Evolutionary conservation across 768 basidiomycete species (phyloP).

Genomic region (Rhodotorula paludigena): DNA sequence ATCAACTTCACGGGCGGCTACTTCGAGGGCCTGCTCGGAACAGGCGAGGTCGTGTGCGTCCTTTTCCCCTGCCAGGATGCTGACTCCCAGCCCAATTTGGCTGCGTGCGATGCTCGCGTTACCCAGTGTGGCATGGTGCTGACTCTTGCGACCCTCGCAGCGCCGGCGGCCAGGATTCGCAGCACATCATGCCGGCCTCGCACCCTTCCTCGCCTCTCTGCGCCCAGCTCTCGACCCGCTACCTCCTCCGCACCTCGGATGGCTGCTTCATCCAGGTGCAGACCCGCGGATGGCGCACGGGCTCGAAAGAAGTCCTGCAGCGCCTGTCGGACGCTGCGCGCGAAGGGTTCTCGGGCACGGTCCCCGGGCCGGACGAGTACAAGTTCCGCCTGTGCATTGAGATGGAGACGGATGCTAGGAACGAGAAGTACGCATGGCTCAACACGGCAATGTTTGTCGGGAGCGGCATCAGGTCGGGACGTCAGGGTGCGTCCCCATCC

Average conservation of each 20-base stretch:
- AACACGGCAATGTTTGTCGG: conserved; percentile 29
- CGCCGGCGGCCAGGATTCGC: conserved; percentile 30
- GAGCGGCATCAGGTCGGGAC: conserved; percentile 6
- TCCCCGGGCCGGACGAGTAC: conserved; percentile 28
- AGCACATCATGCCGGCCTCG: conserved; percentile 17
- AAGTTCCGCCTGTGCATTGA: conserved; percentile 31
- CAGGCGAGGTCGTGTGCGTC: conserved; percentile 22
- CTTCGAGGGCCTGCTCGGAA: conserved; percentile 13
- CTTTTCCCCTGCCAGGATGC: too few relatives aligned
- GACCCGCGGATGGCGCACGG: conserved; percentile 34
- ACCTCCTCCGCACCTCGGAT: conserved; percentile 24
- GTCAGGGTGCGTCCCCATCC: conserved; percentile 24
- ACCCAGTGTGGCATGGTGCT: too few relatives aligned
- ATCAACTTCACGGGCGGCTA: conserved; percentile 33
- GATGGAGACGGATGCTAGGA: conserved; percentile 30
- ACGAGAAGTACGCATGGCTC: conserved; percentile 25
- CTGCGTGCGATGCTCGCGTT: too few relatives aligned
- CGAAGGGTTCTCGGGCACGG: conserved; percentile 8
- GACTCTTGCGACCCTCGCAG: not conserved
- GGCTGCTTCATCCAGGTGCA: conserved; percentile 29
- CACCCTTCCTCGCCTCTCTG: conserved; percentile 18
- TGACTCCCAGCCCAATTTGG: too few relatives aligned
- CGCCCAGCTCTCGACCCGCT: conserved; percentile 26
- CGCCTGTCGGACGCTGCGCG: conserved; percentile 15
- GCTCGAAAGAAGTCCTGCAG: conserved; percentile 22